These are phyloP conservation scores for Tylopilus sp. DNA, from an alignment of 768 basidiomycete species.

Conservation along the genomic window DNA sequence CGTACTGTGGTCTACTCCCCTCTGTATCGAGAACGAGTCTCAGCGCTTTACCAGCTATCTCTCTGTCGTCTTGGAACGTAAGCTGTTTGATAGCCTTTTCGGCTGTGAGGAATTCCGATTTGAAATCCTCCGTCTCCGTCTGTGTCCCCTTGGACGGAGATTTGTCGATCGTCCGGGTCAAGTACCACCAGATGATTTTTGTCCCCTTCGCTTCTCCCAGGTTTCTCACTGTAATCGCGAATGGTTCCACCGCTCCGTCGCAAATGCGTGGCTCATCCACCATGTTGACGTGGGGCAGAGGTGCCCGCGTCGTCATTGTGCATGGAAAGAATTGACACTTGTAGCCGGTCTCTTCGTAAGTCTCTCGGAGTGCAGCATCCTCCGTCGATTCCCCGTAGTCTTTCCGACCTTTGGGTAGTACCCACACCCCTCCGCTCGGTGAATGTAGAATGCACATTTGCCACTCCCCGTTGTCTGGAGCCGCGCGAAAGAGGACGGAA, in stretches of 20 bases:
- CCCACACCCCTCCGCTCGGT: slow-evolving; percentile 16
- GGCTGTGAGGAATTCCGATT: slow-evolving; percentile 36
- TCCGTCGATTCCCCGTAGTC: slow-evolving; percentile 51
- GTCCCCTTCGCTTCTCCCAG: slow-evolving; percentile 25
- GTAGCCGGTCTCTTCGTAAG: slow-evolving; percentile 65
- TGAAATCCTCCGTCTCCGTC: slow-evolving; percentile 42
- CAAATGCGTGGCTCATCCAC: slow-evolving; percentile 22
- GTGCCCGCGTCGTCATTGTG: slow-evolving; percentile 54
- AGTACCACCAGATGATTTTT: slow-evolving; percentile 55
- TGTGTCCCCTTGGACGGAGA: slow-evolving; percentile 41
- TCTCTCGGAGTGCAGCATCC: slow-evolving; percentile 54
- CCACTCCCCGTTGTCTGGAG: background rate
- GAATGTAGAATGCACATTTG: slow-evolving; percentile 19
- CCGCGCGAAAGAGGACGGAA: slow-evolving; percentile 16
- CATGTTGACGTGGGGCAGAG: slow-evolving; percentile 41
- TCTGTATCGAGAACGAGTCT: background rate
- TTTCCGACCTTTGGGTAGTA: slow-evolving; percentile 63
- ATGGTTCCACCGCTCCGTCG: slow-evolving; percentile 30
- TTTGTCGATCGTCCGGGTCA: slow-evolving; percentile 35
- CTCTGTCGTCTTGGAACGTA: slow-evolving; percentile 36
- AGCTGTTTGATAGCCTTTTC: slow-evolving; percentile 35
- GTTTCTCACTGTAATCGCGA: slow-evolving; percentile 34
- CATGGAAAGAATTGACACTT: slow-evolving; percentile 47
- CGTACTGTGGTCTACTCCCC: background rate
- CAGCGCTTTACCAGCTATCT: background rate